Evolutionary conservation across 139 green algal species (phyloP), one percentile per base, ranked within the genome.

Genomic region (Raphidocelis subcapitata): DNA sequence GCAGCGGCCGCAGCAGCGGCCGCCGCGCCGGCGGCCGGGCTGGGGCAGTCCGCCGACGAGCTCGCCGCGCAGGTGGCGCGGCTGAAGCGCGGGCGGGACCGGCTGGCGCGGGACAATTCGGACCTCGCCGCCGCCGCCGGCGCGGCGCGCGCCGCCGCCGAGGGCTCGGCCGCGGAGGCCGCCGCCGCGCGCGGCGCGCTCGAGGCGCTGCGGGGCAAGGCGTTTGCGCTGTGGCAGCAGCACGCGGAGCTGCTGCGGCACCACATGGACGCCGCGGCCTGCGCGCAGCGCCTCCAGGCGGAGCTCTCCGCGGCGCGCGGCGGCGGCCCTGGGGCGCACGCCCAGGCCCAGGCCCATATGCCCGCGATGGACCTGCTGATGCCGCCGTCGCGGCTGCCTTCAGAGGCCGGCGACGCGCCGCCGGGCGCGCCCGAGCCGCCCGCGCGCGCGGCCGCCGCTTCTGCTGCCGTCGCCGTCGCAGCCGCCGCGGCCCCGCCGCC

Each of bases 81-180:
- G 2, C 63, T 78, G 35, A 78, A 67, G 18, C 72, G 72, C 29
- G 62, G 72, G 14, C n/a, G 72, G 14, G 72, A 78, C 72, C 33
- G 31, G 62, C 63, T 78, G 5, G 32, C 2, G 18, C 62, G 29
- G 15, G 63, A 78, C 35, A 41, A 72, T 51, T 41, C 69, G 52
- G 72, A 78, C 47, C 62, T 78, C n/a, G 33, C 33, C 44, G 26
- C 36, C 4, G 52, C 33, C 21, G n/a, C 72, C 41, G 36, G 23
- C 1, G 62, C 64, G 26, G 26, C 62, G 16, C 72, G 56, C 26
- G 47, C 57, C 46, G 62, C n/a, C n/a, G 35, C 35, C 35, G 41
- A n/a, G 23, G 12, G 24, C 3, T 44, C 60, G 29, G 24, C 21
- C 3, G 41, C 52, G 14, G 32, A 77, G 57, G 61, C 61, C 12